Evolutionary conservation across 164 flowering plant genomes (phyloP), one percentile per base, ranked within the genome.

Genomic region (Kingdonia uniflora): DNA sequence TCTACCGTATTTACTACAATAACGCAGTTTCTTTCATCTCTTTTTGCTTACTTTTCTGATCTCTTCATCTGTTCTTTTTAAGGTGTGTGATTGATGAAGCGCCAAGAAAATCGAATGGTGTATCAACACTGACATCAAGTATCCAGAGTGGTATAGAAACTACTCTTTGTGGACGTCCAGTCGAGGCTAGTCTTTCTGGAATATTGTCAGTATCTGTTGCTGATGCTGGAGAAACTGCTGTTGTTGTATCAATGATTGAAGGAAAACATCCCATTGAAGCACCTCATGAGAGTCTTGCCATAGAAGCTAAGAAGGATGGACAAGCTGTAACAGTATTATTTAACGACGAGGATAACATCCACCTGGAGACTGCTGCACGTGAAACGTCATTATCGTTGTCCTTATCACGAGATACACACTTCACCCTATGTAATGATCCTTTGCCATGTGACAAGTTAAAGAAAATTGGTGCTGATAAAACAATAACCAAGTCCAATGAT

Each of bases 211-310:
- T 92, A 52, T 71, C 87, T 65, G 77, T 86, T 68, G 95, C 95
- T 59, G 99, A 85, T 76, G 71, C 71, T 49, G 99, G 99, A 41
- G 99, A 92, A 70, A 92, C 97, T 20, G 97, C 91, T 68, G 59
- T 88, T 50, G 95, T 92, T 57, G 77, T 92, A 50, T 92, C 99
- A 57, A 57, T 80, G 71, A 71, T 85, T 67, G 80, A 63, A 48
- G 77, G 53, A 55, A 61, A 68, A 55, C 65, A 76, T 42, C 25
- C 20, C 62, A 47, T 21, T 52, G 61, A 62, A 56, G 73, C 53
- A 61, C 60, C 68, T 50, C 56, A 33, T 44, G 60, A 61, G 45
- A 63, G 65, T 39, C n/a, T 51, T 52, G 51, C 19, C 42, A 16
- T 42, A 54, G 68, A 65, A 39, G 45, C 22, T 46, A 51, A 49